Percentiles rank a stretch among this genome's conserved stretches.
phyloP scores from a whole-genome alignment of 2,329 filamentous ascomycete genomes.

The Pseudohalonectria lignicola region DNA sequence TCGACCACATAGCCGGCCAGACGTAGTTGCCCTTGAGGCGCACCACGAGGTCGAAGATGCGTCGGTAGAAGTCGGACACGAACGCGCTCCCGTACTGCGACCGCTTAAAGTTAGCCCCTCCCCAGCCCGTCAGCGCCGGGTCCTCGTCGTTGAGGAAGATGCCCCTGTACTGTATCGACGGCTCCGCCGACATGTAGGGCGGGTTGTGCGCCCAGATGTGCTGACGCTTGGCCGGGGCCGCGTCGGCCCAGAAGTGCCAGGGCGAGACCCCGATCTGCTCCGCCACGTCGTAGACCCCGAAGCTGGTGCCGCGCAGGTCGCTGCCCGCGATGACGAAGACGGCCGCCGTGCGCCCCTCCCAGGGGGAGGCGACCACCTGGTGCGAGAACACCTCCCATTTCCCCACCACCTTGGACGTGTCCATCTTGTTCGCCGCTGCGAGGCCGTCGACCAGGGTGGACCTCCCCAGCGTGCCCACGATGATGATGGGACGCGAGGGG shows the following conservation, averaged over 20 bases:
- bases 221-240: slow-evolving; percentile 30
- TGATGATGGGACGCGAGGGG: slow-evolving; percentile 18
- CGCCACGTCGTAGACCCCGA: slow-evolving; percentile 45
- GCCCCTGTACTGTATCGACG: slow-evolving; percentile 45
- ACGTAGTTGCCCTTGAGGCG: slow-evolving; percentile 44
- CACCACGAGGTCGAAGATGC: slow-evolving; percentile 44
- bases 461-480: slow-evolving; percentile 42
- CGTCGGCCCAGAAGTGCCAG: slow-evolving; percentile 49
- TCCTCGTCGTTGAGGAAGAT: slow-evolving; percentile 52
- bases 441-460: slow-evolving; percentile 37
- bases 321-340: slow-evolving; percentile 44
- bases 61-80: slow-evolving; percentile 35
- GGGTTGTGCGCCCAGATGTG: slow-evolving; percentile 33
- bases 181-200: slow-evolving; percentile 25
- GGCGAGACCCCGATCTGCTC: slow-evolving; percentile 50
- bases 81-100: slow-evolving; percentile 14
- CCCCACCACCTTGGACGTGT: slow-evolving; percentile 32
- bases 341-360: slow-evolving; percentile 8
- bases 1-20: slow-evolving; percentile 48
- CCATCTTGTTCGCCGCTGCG: slow-evolving; percentile 30
- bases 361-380: slow-evolving; percentile 22
- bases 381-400: slow-evolving; percentile 45
- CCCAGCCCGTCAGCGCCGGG: slow-evolving; percentile 41
- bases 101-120: slow-evolving; percentile 16
- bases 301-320: slow-evolving; percentile 45